Percentiles rank a stretch among this genome's conserved stretches.
Evolutionary conservation across 1,284 basidiomycete genomes (phyloP).

Genomic region (Trametes versicolor): DNA sequence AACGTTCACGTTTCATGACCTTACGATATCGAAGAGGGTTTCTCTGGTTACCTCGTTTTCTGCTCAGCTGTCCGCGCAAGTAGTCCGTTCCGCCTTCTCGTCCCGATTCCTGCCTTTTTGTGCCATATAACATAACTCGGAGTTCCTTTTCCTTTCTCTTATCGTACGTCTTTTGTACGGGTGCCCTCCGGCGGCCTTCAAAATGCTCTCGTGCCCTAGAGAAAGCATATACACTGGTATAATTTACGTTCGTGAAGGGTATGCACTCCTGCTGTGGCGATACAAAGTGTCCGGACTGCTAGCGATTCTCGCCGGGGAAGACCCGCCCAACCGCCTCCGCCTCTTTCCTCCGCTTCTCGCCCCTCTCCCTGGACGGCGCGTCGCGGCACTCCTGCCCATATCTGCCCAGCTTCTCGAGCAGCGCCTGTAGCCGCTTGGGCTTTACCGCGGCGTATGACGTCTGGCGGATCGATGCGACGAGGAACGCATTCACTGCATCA

Average conservation of each 20-base stretch:
- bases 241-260: slow-evolving; percentile 29
- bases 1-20: slow-evolving; percentile 53
- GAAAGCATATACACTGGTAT: slow-evolving; percentile 38
- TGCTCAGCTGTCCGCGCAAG: slow-evolving; percentile 37
- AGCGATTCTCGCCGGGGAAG: slow-evolving; percentile 71
- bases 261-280: slow-evolving; percentile 10
- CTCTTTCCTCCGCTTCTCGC: slow-evolving; percentile 79
- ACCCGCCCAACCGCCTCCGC: slow-evolving; percentile 80
- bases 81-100: slow-evolving; percentile 35
- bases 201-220: slow-evolving; percentile 38
- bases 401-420: slow-evolving; percentile 84
- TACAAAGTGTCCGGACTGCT: slow-evolving; percentile 20
- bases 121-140: slow-evolving; percentile 41
- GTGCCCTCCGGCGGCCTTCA: slow-evolving; percentile 31
- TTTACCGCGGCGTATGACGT: slow-evolving; percentile 78
- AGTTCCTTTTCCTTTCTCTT: slow-evolving; percentile 31
- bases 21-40: slow-evolving; percentile 45
- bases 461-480: slow-evolving; percentile 79
- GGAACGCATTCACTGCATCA: slow-evolving; percentile 81
- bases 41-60: slow-evolving; percentile 37
- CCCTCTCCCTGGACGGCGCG: slow-evolving; percentile 62
- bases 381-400: slow-evolving; percentile 74
- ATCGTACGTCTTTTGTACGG: slow-evolving; percentile 34
- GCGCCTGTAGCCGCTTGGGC: slow-evolving; percentile 76
- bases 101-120: slow-evolving; percentile 34